These are phyloP conservation scores for Arthrobotrys sinensis DNA, from an alignment of 2,329 filamentous ascomycete genomes.

Conservation along the genomic window DNA sequence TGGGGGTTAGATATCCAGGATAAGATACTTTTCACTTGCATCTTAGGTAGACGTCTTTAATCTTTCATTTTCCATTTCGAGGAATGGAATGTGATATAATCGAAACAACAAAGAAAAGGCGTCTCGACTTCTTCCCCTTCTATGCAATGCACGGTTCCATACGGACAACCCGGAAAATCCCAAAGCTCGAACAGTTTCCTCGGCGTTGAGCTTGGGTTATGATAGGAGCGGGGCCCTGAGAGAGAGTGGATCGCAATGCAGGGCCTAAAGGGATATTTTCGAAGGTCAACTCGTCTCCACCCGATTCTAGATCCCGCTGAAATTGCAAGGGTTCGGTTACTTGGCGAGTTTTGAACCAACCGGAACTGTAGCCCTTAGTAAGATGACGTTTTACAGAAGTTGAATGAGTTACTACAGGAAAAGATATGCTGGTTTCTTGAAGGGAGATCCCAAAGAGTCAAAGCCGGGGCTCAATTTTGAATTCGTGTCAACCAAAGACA, in stretches of 20 bases:
- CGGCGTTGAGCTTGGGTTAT: background rate
- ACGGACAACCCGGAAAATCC: constrained; percentile 35
- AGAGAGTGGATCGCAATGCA: constrained; percentile 14
- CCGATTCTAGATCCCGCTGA: constrained; percentile 45
- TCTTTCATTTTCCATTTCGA: constrained; percentile 20
- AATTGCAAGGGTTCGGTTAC: constrained; percentile 21
- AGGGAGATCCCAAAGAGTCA: background rate
- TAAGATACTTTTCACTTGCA: constrained; percentile 14
- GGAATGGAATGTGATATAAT: constrained; percentile 44
- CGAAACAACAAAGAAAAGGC: background rate
- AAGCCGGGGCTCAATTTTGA: constrained; percentile 26
- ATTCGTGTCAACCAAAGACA: constrained; percentile 10
- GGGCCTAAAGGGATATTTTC: constrained; percentile 16
- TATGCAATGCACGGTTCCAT: constrained; percentile 42
- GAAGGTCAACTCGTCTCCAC: constrained; percentile 20
- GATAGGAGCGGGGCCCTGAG: background rate
- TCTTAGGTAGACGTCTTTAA: constrained; percentile 20
- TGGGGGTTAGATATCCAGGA: background rate
- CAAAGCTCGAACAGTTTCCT: background rate
- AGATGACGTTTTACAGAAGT: background rate
- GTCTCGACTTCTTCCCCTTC: background rate
- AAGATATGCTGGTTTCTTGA: constrained; percentile 4
- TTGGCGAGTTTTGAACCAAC: constrained; percentile 5
- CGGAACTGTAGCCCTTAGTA: background rate
- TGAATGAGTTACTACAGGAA: background rate